Evolutionary conservation across 495 filamentous ascomycete species (phyloP).

Genomic region (Penicillium mononematosum): DNA sequence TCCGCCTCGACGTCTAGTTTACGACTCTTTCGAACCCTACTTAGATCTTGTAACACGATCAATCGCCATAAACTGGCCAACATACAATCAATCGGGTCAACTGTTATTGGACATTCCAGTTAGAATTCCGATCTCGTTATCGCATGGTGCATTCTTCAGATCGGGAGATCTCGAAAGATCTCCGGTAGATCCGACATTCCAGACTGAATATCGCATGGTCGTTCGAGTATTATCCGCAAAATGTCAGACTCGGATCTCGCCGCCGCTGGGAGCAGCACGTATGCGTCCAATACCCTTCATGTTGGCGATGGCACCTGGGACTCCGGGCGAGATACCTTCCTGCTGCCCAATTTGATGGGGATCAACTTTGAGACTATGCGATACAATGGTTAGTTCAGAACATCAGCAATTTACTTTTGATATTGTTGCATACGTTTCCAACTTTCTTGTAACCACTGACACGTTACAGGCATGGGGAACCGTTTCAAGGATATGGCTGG

Average conservation of each 20-base stretch:
- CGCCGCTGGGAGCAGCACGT: slow-evolving; percentile 76
- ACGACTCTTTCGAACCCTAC: not conserved
- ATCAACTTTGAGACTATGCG: slow-evolving; percentile 91
- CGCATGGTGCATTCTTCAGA: slow-evolving; percentile 51
- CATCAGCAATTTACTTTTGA: not conserved
- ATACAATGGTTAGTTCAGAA: slow-evolving; percentile 73
- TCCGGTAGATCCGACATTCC: slow-evolving; percentile 43
- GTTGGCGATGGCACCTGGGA: slow-evolving; percentile 96
- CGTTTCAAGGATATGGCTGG: slow-evolving; percentile 71
- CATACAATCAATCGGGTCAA: not conserved
- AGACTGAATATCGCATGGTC: slow-evolving; percentile 22
- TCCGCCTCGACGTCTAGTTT: slow-evolving; percentile 10
- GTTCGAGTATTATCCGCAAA: slow-evolving; percentile 7
- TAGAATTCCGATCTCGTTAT: slow-evolving; percentile 17
- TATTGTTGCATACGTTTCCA: not conserved
- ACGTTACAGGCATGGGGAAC: slow-evolving; percentile 79
- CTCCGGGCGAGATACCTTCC: slow-evolving; percentile 74
- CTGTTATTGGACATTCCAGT: slow-evolving; percentile 20
- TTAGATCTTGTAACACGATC: slow-evolving; percentile 5
- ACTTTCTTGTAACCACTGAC: slow-evolving; percentile 5
- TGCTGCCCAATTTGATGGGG: slow-evolving; percentile 82
- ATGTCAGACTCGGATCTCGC: slow-evolving; percentile 58
- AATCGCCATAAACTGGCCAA: slow-evolving; percentile 2
- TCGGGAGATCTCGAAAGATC: slow-evolving; percentile 51
- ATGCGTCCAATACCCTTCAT: slow-evolving; percentile 75